Percentiles rank a stretch among this genome's conserved stretches.
Conservation (phyloP, 2,329 filamentous ascomycete species). For the Pseudocercospora fuligena region DNA sequence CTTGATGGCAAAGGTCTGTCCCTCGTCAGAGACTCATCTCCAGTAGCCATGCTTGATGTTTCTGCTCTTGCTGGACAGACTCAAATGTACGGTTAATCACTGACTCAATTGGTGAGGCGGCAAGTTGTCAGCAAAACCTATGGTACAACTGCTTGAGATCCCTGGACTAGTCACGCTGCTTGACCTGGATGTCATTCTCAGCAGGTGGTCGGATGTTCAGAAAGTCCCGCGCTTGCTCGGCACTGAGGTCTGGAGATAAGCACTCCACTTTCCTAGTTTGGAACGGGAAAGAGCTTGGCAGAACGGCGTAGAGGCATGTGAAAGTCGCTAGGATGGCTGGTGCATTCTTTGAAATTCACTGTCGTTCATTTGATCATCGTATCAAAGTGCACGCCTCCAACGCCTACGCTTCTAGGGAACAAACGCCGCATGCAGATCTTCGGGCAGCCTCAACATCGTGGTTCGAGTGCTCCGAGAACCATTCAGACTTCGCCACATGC, state of each 20-base stretch:
- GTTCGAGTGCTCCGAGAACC: not conserved
- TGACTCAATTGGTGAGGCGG: not conserved
- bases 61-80: not conserved
- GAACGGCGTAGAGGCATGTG: not conserved
- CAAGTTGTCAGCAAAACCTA: not conserved
- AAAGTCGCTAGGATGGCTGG: not conserved
- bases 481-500: not conserved
- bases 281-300: not conserved
- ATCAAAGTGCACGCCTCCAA: constrained; percentile 9
- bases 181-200: not conserved
- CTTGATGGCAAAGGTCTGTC: not conserved
- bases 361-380: constrained; percentile 7
- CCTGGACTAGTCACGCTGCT: not conserved
- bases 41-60: not conserved
- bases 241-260: not conserved
- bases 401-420: constrained; percentile 8
- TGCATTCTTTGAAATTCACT: not conserved
- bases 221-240: constrained; percentile 11
- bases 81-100: not conserved
- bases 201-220: not conserved
- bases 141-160: not conserved
- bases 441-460: no score
- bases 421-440: not conserved
- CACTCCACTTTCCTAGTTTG: constrained; percentile 7
- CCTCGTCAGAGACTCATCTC: not conserved